phyloP scores from a whole-genome alignment of 352 stramenopile species.

The Plasmopara muralis region DNA sequence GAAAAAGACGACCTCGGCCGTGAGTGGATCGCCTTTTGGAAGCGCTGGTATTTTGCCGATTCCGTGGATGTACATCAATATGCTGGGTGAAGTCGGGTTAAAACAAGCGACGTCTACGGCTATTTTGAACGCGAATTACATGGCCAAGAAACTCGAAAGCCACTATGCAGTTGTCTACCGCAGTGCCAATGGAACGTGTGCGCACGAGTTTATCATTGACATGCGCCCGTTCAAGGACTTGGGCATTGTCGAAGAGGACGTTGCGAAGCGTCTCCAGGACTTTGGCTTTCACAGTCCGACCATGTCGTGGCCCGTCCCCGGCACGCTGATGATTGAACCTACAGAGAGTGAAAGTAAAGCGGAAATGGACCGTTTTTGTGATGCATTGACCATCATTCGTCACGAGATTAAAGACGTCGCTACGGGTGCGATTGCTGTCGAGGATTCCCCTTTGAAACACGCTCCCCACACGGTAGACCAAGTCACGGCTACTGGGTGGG shows the following conservation, averaged over 20 bases:
- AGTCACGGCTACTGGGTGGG: conserved; percentile 91
- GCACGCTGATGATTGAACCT: conserved; percentile 99
- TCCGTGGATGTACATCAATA: conserved; percentile 99
- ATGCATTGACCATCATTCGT: conserved; percentile 94
- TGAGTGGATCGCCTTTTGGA: conserved; percentile 95
- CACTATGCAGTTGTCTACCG: conserved; percentile 96
- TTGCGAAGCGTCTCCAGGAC: conserved; percentile 98
- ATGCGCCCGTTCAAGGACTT: conserved; percentile 94
- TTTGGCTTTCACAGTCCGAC: conserved; percentile 99
- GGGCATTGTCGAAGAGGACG: conserved; percentile 95
- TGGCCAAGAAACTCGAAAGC: conserved; percentile 91
- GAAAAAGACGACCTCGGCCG: conserved; percentile 70
- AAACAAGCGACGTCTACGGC: conserved; percentile 91
- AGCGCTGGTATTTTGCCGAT: conserved; percentile 98
- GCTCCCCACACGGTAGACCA: conserved; percentile 96
- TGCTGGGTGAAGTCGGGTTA: conserved; percentile 94
- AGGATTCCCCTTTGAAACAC: conserved; percentile 94
- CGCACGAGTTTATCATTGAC: conserved; percentile 99
- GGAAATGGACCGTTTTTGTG: conserved; percentile 97
- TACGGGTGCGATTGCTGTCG: conserved; percentile 85
- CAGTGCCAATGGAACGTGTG: conserved; percentile 95
- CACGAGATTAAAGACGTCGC: conserved; percentile 97
- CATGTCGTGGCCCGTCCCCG: conserved; percentile 98
- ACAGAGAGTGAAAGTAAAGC: conserved; percentile 98
- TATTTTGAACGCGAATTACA: conserved; percentile 99